phyloP scores from a whole-genome alignment of 1,284 basidiomycete genomes.

The Naganishia sp. region DNA sequence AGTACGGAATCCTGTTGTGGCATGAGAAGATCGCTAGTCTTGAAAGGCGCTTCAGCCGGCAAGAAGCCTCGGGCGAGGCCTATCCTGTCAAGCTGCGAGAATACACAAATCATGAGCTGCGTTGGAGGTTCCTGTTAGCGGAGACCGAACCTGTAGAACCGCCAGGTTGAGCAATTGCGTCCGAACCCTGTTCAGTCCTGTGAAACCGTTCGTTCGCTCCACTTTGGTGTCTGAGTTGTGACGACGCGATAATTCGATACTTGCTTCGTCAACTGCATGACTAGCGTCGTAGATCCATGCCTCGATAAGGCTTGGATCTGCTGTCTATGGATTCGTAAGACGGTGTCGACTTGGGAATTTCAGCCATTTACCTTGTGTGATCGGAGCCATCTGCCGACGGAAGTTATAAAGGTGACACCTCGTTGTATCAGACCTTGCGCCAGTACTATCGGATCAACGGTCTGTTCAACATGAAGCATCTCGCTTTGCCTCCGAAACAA shows the following conservation, averaged over 20 bases:
- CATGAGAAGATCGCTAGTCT: constrained; percentile 22
- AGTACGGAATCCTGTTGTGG: constrained; percentile 55
- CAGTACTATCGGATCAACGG: neutral
- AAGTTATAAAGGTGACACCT: constrained; percentile 15
- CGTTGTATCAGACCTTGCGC: constrained; percentile 7
- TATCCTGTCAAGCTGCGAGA: constrained; percentile 71
- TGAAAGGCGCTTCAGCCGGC: constrained; percentile 71
- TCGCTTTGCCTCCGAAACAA: constrained; percentile 73
- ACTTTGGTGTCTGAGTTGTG: constrained; percentile 49
- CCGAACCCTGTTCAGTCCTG: constrained; percentile 16
- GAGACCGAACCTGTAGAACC: constrained; percentile 67
- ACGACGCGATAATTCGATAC: constrained; percentile 12
- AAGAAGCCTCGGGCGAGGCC: constrained; percentile 72
- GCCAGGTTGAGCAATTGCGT: constrained; percentile 57
- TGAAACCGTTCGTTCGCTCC: constrained; percentile 50
- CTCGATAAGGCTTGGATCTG: constrained; percentile 77
- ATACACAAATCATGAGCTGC: constrained; percentile 21
- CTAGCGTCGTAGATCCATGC: constrained; percentile 93
- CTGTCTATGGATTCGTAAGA: neutral
- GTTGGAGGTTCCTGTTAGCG: neutral
- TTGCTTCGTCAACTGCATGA: constrained; percentile 18
- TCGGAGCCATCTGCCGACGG: constrained; percentile 26
- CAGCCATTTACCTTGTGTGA: constrained; percentile 18
- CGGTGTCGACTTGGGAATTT: neutral
- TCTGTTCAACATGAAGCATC: constrained; percentile 10